Base-by-base conservation (phyloP, 2,329 filamentous ascomycete genomes). In the Parasarocladium wereldwijsianum region DNA sequence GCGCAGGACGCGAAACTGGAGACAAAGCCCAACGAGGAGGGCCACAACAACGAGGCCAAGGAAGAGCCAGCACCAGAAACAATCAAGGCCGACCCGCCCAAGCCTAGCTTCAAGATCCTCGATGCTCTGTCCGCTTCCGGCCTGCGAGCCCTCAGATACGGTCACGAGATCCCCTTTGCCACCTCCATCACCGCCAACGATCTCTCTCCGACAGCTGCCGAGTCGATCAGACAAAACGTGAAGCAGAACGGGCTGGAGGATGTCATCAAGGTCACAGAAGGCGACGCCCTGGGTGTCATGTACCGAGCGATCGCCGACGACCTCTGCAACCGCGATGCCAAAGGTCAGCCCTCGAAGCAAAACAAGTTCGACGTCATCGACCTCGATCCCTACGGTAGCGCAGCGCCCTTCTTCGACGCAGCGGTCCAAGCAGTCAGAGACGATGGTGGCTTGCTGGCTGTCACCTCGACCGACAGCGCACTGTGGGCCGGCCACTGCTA, bases 401-500 rank as follows among this genome's bases (percentile, higher is more conserved):
- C 87, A 1, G 83, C 82, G 8, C 81, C 83, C 2, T 98, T 98
- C 52, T 67, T 98, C 32, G 90, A 98, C 48, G 76, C 83, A 2
- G 85, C 90, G 2, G 63, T 98, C 7, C 86, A 94, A 54, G 74
- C 82, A 2, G 69, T 94, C 6, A 74, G 67, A 28, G 70, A 79
- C 38, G 83, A 94, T 42, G 87, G 87, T 2, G 90, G 90, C 4
- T 63, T 98, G 22, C 66, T 98, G 4, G 94, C 86, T 49, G 80
- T 98, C 5, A 98, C 90, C 2, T 98, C 90, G 54, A 98, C 90
- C 0, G 90, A 98, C 51, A 86, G 87, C 8, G 85, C 81, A 8
- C 83, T 98, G 3, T 98, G 86, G 68, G 87, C 87, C 2, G 93
- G 87, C 1, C 81, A 83, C 41, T 84, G 86, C 33, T 98, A 96